Conservation (phyloP, 2,329 filamentous ascomycete species). For the Fusarium aywerte region DNA sequence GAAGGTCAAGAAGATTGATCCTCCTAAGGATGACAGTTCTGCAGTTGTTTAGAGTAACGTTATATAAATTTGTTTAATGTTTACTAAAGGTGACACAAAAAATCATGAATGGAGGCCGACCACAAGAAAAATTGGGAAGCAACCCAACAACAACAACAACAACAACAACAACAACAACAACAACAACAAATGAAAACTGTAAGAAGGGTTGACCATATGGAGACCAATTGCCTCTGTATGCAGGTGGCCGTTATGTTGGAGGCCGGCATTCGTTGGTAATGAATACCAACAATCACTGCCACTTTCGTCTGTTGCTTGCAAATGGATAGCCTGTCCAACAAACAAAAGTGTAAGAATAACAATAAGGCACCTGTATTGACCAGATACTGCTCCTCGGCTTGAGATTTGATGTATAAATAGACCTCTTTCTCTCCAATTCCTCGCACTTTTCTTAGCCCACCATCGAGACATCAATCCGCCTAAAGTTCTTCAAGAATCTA, state of each 20-base stretch:
- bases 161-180: not conserved
- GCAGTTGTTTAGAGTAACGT: not conserved
- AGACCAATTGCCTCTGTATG: not conserved
- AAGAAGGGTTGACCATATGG: not conserved
- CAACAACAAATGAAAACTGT: not conserved
- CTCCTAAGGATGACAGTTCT: not conserved
- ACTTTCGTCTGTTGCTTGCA: not conserved
- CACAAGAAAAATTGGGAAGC: not conserved
- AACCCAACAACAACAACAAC: not conserved
- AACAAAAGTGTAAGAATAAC: not conserved
- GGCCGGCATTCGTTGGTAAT: not conserved
- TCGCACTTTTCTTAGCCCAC: not conserved
- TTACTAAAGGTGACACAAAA: too few relatives aligned
- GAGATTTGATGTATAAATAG: not conserved
- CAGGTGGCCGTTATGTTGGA: not conserved
- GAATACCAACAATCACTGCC: not conserved
- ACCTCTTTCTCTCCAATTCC: not conserved
- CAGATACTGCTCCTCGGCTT: too few relatives aligned
- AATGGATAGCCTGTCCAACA: not conserved
- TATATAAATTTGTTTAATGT: too few relatives aligned
- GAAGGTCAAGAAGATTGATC: slow-evolving; percentile 16
- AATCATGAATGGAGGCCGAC: not conserved
- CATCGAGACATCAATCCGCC: not conserved
- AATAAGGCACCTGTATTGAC: not conserved
- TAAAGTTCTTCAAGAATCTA: not conserved